Percentiles rank a stretch among this genome's conserved stretches.
phyloP scores from a whole-genome alignment of 805 yeast species.

The Isabelozyma pseudorhagii region DNA sequence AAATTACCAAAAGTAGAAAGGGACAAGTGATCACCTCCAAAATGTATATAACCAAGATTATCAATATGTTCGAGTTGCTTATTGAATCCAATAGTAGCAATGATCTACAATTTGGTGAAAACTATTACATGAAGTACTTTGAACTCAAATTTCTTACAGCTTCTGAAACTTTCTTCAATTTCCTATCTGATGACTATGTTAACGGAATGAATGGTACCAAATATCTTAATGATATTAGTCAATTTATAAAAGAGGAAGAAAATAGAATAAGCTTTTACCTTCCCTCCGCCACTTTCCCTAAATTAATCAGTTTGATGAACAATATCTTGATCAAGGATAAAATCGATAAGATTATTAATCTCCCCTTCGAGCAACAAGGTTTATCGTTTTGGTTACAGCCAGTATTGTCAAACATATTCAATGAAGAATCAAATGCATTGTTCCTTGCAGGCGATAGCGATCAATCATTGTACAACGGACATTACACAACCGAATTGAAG shows the following conservation, averaged over 20 bases:
- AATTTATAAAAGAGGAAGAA: constrained; percentile 62
- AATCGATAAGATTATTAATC: constrained; percentile 50
- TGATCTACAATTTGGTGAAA: constrained; percentile 45
- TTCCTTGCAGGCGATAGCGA: background rate
- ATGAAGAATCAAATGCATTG: background rate
- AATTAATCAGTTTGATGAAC: constrained; percentile 54
- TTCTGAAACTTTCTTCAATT: constrained; percentile 54
- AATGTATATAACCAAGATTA: constrained; percentile 55
- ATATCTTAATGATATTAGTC: constrained; percentile 50
- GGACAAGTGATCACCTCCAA: constrained; percentile 51
- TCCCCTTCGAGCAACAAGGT: constrained; percentile 51
- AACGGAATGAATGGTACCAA: constrained; percentile 46
- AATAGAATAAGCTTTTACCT: constrained; percentile 51
- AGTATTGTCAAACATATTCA: constrained; percentile 19
- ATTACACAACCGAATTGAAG: constrained; percentile 37
- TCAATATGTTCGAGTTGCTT: constrained; percentile 70
- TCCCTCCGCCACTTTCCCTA: constrained; percentile 52
- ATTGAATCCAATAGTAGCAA: constrained; percentile 30
- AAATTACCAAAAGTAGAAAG: constrained; percentile 52
- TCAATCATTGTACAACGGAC: constrained; percentile 2
- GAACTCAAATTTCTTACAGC: constrained; percentile 61
- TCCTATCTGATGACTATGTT: constrained; percentile 43
- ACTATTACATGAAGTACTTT: constrained; percentile 59
- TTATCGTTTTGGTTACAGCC: constrained; percentile 54
- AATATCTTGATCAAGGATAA: constrained; percentile 55